Evolutionary conservation across 1,284 basidiomycete species (phyloP).

Genomic region (Pseudozyma pruni): DNA sequence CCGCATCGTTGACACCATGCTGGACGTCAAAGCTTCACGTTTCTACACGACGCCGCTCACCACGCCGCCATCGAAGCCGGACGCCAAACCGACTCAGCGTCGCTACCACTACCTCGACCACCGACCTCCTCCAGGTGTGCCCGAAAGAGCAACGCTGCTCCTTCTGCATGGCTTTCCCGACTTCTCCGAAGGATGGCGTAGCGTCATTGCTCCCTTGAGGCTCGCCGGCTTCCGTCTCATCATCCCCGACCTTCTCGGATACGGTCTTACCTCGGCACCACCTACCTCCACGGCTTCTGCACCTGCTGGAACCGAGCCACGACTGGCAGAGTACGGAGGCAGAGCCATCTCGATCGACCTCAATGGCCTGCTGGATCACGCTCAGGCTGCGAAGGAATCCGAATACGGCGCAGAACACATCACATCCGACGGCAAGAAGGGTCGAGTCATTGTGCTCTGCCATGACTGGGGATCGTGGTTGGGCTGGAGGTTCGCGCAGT

Average conservation of each 20-base stretch:
- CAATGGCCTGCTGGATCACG: slow-evolving; percentile 53
- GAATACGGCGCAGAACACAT: slow-evolving; percentile 37
- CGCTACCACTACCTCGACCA: slow-evolving; percentile 60
- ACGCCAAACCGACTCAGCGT: slow-evolving; percentile 43
- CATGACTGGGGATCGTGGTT: slow-evolving; percentile 62
- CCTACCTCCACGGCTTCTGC: slow-evolving; percentile 26
- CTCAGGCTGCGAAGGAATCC: slow-evolving; percentile 36
- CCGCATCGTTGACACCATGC: too few species aligned
- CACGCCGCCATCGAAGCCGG: slow-evolving; percentile 43
- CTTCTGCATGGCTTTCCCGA: slow-evolving; percentile 62
- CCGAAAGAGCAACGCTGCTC: slow-evolving; percentile 45
- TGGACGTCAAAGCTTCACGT: slow-evolving; percentile 40
- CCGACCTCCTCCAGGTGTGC: slow-evolving; percentile 35
- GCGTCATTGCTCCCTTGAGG: slow-evolving; percentile 39
- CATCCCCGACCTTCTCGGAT: slow-evolving; percentile 57
- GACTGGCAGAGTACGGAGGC: slow-evolving; percentile 56
- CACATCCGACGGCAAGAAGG: slow-evolving; percentile 34
- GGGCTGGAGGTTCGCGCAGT: slow-evolving; percentile 52
- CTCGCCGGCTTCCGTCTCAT: slow-evolving; percentile 51
- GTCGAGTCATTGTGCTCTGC: slow-evolving; percentile 52
- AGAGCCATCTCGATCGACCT: slow-evolving; percentile 51
- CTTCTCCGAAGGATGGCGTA: slow-evolving; percentile 45
- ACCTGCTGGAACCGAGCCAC: slow-evolving; percentile 17
- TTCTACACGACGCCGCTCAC: slow-evolving; percentile 54
- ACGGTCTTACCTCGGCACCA: slow-evolving; percentile 46